Conservation (phyloP, 331 rosid species). For the Acacia concinna region DNA sequence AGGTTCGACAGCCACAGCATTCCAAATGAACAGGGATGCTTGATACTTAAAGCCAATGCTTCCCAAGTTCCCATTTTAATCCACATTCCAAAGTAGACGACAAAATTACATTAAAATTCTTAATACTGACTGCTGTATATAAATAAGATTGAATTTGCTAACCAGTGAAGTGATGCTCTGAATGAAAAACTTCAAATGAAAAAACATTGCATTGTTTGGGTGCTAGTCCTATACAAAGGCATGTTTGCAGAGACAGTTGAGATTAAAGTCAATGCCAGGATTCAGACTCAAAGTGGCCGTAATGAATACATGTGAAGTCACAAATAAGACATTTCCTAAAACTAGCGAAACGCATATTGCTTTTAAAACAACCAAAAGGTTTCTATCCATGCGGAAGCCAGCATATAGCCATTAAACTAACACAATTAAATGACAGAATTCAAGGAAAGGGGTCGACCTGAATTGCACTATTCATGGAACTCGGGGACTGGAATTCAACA, state of each 20-base stretch:
- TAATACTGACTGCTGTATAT: too few relatives aligned
- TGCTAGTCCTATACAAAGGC: background rate
- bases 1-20: background rate
- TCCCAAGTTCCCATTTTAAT: background rate
- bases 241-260: background rate
- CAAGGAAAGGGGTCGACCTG: slow-evolving; percentile 47
- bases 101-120: too few relatives aligned
- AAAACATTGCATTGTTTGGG: background rate
- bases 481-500: slow-evolving; percentile 59
- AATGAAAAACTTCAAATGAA: background rate
- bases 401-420: background rate
- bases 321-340: slow-evolving; percentile 8
- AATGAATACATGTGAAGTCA: background rate
- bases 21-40: background rate
- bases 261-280: background rate
- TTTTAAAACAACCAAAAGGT: background rate
- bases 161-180: background rate
- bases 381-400: background rate
- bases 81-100: too few relatives aligned
- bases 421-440: slow-evolving; percentile 11
- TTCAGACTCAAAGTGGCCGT: background rate
- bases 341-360: background rate
- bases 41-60: background rate
- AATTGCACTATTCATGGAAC: slow-evolving; percentile 61
- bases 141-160: background rate